Base-by-base conservation (phyloP, 2,329 filamentous ascomycete genomes). In the Tolypocladium inflatum region DNA sequence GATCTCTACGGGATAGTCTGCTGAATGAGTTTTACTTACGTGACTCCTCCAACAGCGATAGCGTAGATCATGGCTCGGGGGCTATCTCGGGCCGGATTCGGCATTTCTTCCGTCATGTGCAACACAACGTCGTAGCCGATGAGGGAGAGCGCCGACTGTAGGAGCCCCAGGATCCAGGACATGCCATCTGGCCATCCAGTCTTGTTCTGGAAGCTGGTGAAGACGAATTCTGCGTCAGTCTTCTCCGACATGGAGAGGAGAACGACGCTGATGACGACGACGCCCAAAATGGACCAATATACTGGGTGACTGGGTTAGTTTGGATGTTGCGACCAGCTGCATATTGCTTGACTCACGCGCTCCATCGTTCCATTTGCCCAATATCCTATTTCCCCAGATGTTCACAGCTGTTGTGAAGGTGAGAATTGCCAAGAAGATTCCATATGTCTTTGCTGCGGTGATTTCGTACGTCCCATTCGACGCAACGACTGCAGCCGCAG, bases 71-170 rank as follows among this genome's bases (percentile, higher is more conserved):
- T 77, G 1, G 76, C 75, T 1, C 71, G 64, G 0, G 76, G 76
- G 0, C 71, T 73, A 50, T 78, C 74, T 7, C 68, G 61, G 1
- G 70, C 60, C 0, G 76, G 76, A 3, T 64, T 65, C 0, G 75
- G 76, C 72, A 79, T 78, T 60, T 78, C 77, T 60, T 79, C 76
- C 8, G 73, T 73, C 68, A 78, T 71, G 56, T 80, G 76, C 5
- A 76, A 63, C 6, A 73, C 72, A 8, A 72, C 76, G 58, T 79
- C 77, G 58, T 77, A 80, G 17, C 74, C 76, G 11, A 70, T 72
- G 4, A 73, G 65, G 19, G 67, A 69, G 0, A 72, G 57, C 0
- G 69, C 68, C 0, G 67, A 73, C 63, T 76, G 77, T 1, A 80
- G 65, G 2, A 80, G 67, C 0, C 77, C 77, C 1, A 80, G 64